A percentile compares a stretch with the other conserved stretches of the same genome.
phyloP scores from a whole-genome alignment of 2,329 filamentous ascomycete genomes.

The Epichloe hybrida region DNA sequence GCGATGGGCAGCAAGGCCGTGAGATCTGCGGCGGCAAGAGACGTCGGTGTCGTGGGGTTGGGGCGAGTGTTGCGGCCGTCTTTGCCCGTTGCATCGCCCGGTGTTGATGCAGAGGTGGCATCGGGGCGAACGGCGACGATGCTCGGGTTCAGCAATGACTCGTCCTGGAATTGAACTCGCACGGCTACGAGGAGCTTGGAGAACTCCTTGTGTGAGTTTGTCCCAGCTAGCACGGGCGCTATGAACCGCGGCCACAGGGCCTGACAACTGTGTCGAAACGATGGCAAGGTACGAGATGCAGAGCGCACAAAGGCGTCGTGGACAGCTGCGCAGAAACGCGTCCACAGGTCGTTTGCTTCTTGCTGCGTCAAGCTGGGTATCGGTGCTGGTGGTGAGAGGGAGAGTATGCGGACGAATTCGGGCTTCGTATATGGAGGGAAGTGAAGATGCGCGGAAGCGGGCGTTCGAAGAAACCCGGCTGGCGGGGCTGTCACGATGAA shows the following conservation, averaged over 20 bases:
- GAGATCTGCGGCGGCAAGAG: conserved; percentile 26
- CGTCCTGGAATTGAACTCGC: conserved; percentile 57
- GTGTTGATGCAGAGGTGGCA: neutral
- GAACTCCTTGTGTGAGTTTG: conserved; percentile 67
- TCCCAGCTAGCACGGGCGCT: conserved; percentile 60
- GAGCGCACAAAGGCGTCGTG: conserved; percentile 78
- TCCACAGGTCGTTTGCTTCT: conserved; percentile 58
- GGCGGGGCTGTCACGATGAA: conserved; percentile 64
- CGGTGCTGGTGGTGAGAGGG: conserved; percentile 31
- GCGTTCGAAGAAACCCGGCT: conserved; percentile 53
- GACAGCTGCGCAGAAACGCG: conserved; percentile 67
- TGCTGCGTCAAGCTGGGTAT: conserved; percentile 36
- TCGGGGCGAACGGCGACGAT: conserved; percentile 30
- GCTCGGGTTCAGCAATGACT: conserved; percentile 52
- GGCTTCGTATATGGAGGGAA: conserved; percentile 75
- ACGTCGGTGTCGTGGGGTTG: neutral
- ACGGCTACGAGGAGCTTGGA: conserved; percentile 65
- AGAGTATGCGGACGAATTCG: conserved; percentile 66
- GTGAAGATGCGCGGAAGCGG: conserved; percentile 61
- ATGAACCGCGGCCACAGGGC: conserved; percentile 80
- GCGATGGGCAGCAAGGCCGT: conserved; percentile 53
- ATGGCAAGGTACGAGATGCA: conserved; percentile 64
- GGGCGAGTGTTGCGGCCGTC: neutral
- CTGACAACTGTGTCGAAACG: conserved; percentile 55
- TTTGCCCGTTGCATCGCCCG: neutral